Conservation (phyloP, 192 early-diverging fungal species). For the Backusella sp. region DNA sequence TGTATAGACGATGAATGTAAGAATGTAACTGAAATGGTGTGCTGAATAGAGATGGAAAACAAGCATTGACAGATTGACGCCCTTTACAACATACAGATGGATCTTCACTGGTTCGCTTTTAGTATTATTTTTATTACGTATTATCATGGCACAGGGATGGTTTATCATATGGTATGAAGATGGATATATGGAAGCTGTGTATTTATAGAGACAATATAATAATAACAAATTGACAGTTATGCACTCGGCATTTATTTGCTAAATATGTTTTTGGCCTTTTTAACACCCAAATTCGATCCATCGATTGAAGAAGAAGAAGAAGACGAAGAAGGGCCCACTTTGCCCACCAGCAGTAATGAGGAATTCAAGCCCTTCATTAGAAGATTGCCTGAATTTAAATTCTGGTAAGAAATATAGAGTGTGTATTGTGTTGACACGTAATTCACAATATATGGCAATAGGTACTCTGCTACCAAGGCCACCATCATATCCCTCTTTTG, state of each 20-base stretch:
- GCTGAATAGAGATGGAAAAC: slow-evolving; percentile 65
- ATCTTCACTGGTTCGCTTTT: slow-evolving; percentile 55
- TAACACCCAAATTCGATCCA: slow-evolving; percentile 96
- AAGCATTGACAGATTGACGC: slow-evolving; percentile 80
- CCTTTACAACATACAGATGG: slow-evolving; percentile 79
- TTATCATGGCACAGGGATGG: slow-evolving; percentile 84
- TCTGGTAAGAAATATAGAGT: slow-evolving; percentile 65
- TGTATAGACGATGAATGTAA: background rate
- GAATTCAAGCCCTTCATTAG: slow-evolving; percentile 98
- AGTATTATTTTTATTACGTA: slow-evolving; percentile 71
- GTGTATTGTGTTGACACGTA: background rate
- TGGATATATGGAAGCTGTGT: background rate
- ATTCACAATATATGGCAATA: slow-evolving; percentile 21
- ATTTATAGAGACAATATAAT: background rate
- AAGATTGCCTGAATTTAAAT: slow-evolving; percentile 97
- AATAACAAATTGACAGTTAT: slow-evolving; percentile 20
- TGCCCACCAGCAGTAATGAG: slow-evolving; percentile 88
- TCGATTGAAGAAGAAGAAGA: slow-evolving; percentile 70
- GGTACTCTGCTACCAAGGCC: slow-evolving; percentile 81
- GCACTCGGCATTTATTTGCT: slow-evolving; percentile 85
- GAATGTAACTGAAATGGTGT: background rate
- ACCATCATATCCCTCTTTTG: slow-evolving; percentile 81
- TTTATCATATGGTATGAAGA: slow-evolving; percentile 89
- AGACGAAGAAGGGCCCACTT: slow-evolving; percentile 59
- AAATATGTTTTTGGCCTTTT: slow-evolving; percentile 92